Evolutionary conservation across 73 alveolate species (phyloP).

Genomic region (Paramecium biaurelia): DNA sequence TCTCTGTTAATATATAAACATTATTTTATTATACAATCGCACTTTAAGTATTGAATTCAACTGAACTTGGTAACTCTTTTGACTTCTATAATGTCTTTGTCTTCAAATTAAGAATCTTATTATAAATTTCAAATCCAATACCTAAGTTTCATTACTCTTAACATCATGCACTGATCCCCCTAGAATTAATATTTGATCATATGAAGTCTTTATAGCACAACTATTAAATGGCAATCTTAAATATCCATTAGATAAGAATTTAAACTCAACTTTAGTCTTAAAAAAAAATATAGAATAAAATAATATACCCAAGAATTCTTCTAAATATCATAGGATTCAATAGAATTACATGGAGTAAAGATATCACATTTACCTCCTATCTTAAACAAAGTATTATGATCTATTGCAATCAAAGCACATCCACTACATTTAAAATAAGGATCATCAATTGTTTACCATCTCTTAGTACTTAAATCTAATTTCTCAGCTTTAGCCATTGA

Average conservation of each 20-base stretch:
- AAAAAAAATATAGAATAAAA: background rate
- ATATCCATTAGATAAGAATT: background rate
- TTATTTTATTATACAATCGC: background rate
- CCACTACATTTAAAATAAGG: conserved; percentile 28
- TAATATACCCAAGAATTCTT: conserved; percentile 15
- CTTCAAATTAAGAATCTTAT: background rate
- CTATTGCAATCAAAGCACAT: background rate
- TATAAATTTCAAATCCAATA: background rate
- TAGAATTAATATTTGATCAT: background rate
- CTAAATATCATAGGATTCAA: background rate
- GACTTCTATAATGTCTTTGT: background rate
- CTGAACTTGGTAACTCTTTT: background rate
- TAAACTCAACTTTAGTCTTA: background rate
- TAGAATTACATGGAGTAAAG: conserved; percentile 32
- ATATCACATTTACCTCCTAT: conserved; percentile 48
- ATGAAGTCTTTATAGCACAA: background rate
- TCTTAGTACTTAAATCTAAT: background rate
- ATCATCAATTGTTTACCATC: conserved; percentile 8
- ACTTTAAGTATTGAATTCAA: background rate
- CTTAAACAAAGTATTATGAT: background rate
- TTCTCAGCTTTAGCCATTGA: conserved; percentile 43
- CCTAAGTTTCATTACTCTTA: conserved; percentile 1
- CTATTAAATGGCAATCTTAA: conserved; percentile 32
- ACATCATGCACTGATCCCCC: conserved; percentile 48
- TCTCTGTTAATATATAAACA: background rate